Evolutionary conservation across 2,329 filamentous ascomycete species (phyloP).

Genomic region (Colletotrichum somersetense): DNA sequence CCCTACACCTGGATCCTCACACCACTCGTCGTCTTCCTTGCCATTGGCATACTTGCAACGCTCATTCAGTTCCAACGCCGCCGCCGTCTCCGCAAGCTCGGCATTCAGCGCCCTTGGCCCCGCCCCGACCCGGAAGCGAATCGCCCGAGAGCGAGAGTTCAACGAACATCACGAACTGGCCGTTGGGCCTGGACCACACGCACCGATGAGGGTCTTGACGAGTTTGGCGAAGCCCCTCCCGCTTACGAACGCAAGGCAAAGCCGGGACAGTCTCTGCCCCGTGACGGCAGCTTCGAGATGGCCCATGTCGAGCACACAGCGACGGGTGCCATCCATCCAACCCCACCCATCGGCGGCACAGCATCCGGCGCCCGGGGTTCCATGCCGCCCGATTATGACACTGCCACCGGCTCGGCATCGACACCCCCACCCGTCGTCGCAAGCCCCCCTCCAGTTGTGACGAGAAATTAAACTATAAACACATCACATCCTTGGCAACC

Average conservation of each 20-base stretch:
- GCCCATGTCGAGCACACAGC: slow-evolving; percentile 26
- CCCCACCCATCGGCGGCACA: slow-evolving; percentile 14
- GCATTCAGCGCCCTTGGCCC: slow-evolving; percentile 35
- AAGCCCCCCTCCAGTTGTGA: slow-evolving; percentile 30
- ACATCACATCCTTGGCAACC: neutral
- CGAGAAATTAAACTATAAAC: slow-evolving; percentile 12
- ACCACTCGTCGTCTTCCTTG: slow-evolving; percentile 58
- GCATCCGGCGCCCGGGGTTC: slow-evolving; percentile 25
- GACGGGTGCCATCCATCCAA: slow-evolving; percentile 17
- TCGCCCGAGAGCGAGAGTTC: slow-evolving; percentile 25
- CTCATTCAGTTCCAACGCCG: slow-evolving; percentile 60
- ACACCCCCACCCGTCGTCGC: slow-evolving; percentile 26
- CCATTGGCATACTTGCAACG: slow-evolving; percentile 54
- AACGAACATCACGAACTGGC: slow-evolving; percentile 34
- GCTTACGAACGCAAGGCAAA: slow-evolving; percentile 62
- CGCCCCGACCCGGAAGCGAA: slow-evolving; percentile 45
- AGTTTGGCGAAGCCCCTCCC: slow-evolving; percentile 74
- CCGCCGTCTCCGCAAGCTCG: slow-evolving; percentile 46
- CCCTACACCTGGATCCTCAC: slow-evolving; percentile 71
- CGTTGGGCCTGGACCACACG: slow-evolving; percentile 45
- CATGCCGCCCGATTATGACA: slow-evolving; percentile 34
- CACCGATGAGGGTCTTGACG: slow-evolving; percentile 70
- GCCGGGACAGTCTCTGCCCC: slow-evolving; percentile 38
- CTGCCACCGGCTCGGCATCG: slow-evolving; percentile 28
- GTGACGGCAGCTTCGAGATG: slow-evolving; percentile 38